These are phyloP conservation scores for Clavispora carvajalis DNA, from an alignment of 805 yeast genomes.

Conservation along the genomic window DNA sequence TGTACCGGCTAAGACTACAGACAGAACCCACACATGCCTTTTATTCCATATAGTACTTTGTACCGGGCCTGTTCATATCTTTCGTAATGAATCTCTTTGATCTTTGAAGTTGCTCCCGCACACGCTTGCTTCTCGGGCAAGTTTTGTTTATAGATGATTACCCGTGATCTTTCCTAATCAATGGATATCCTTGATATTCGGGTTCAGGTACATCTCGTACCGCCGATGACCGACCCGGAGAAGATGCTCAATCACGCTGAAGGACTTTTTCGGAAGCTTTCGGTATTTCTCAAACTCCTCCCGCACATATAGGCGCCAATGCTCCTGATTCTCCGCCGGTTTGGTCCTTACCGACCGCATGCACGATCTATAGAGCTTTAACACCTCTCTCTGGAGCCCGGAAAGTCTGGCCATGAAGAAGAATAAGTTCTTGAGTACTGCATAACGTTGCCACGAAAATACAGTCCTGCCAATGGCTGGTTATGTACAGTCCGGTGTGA, in stretches of 20 bases:
- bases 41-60: too few species aligned
- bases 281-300: conserved; percentile 60
- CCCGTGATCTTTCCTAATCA: too few species aligned
- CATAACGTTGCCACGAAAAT: neutral
- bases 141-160: too few species aligned
- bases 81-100: neutral
- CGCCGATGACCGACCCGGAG: conserved; percentile 70
- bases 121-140: too few species aligned
- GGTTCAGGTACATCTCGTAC: conserved; percentile 65
- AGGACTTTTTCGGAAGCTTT: conserved; percentile 66
- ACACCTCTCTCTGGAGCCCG: conserved; percentile 43
- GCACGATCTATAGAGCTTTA: conserved; percentile 46
- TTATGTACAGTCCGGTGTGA: too few species aligned
- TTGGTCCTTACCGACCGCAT: conserved; percentile 42
- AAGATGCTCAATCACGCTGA: conserved; percentile 79
- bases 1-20: too few species aligned
- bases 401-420: conserved; percentile 32
- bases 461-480: too few species aligned
- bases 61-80: neutral
- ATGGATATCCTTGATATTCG: conserved; percentile 65
- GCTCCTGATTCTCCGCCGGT: conserved; percentile 41
- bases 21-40: too few species aligned
- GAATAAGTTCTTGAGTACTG: neutral
- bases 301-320: conserved; percentile 43
- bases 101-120: neutral